Base-by-base conservation (phyloP, 106 monocot species). In the Cymbidium sinense region DNA sequence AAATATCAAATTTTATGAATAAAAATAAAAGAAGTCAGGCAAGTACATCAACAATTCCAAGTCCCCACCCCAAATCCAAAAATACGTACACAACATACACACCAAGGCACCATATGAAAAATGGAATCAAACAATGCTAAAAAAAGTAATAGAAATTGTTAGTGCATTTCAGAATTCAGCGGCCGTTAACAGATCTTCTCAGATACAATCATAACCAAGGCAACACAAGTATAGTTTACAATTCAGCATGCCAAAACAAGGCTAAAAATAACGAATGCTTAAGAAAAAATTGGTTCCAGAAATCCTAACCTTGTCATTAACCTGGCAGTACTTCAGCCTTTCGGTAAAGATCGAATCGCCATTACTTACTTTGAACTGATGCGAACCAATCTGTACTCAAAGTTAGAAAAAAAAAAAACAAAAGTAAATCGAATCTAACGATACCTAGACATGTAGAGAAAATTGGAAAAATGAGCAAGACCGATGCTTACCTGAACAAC, bases 281-380 rank as follows among this genome's bases (percentile, higher is more conserved):
- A 69, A 39, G 1, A 15, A 5, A 2, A 31, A 39, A 1, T 9
- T 4, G 20, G 83, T 37, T 47, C 13, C 77, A 72, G 36, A 79
- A 35, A 44, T 44, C 25, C 13, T 10, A 44, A 91, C 94, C 91
- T 98, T 94, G 75, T 98, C 91, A 81, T 92, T 94, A 73, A 98
- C 88, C 12, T 88, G 86, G 50, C 98, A 98, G 77, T 76, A 94
- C 76, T 98, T 96, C 85, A 96, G 83, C 69, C 88, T 91, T 50
- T 96, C 96, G 0, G 90, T 87, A 55, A 92, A 94, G 58, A 94
- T 92, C 19, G 94, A 85, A 76, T 94, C 98, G 33, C 98, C 98
- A 77, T 98, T 98, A 86, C 98, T 90, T 75, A 98, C 94, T 78
- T 98, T 98, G 54, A 98, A 98, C 81, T 94, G 98, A 84, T 98